Base-by-base conservation (phyloP, 176 grass and related monocot species). In the Hordeum vulgare region DNA sequence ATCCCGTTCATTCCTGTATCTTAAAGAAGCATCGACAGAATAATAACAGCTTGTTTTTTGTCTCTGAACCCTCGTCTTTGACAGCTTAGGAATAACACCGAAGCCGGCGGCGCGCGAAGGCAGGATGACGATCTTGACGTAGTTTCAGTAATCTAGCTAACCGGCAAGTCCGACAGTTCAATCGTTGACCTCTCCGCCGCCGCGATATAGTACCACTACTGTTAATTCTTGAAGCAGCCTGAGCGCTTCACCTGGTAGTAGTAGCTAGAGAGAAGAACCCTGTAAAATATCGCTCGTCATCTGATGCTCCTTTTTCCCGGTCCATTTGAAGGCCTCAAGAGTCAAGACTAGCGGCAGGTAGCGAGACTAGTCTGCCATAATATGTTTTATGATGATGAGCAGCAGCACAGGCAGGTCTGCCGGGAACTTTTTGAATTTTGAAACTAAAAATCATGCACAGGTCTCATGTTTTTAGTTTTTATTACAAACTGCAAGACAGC, bases 31-130 rank as follows among this genome's bases (percentile, higher is more conserved):
- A 12, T 84, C 36, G 14, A 29, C 15, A 57, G 66, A 7, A 26
- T n/a, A 13, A 36, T 17, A 61, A 60, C 78, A 18, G 13, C 51
- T 83, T 45, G 39, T 28, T 90, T 37, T 28, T 90, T 37, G 23
- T 25, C 69, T 77, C 39, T 57, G 2, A 40, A 28, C 51, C 33
- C 35, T 73, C 29, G 73, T 34, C 21, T 29, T 75, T 33, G 67
- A 44, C 84, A 86, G 88, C 23, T 51, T 90, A 86, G 84, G 80
- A 79, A 40, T 77, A 27, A 77, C 36, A 82, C 63, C 45, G 13
- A 17, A 33, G 83, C 63, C 71, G 66, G 36, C 18, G 56, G 59
- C 34, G 25, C 2, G 33, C 4, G 13, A 39, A 85, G 61, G 84
- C 60, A 79, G 74, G 66, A 75, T 79, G 83, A 67, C 17, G 37